A percentile compares a stretch with the other conserved stretches of the same genome.
Conservation (phyloP, 495 filamentous ascomycete species). For the Penicillium pancosmium region DNA sequence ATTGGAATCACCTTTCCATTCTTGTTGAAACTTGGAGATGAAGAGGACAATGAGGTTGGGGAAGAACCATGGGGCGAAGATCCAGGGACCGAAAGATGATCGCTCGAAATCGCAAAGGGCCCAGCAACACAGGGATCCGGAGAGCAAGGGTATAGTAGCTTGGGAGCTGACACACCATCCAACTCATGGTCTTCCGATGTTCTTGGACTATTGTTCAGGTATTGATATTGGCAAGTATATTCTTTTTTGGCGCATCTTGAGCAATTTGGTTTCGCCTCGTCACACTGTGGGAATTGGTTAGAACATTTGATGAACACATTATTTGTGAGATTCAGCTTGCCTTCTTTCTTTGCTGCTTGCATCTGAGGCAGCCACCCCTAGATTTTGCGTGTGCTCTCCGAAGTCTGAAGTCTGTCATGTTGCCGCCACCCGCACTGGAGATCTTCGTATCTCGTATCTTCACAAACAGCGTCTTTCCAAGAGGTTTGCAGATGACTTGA, state of each 20-base stretch:
- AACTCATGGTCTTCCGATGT: background rate
- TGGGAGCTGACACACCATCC: background rate
- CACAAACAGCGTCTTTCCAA: background rate
- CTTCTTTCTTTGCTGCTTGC: conserved; percentile 42
- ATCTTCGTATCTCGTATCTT: background rate
- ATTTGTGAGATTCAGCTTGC: conserved; percentile 13
- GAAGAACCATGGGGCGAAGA: conserved; percentile 7
- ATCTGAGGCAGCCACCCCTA: conserved; percentile 37
- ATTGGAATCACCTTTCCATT: conserved; percentile 3
- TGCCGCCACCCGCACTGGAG: background rate
- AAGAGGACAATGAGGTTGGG: background rate
- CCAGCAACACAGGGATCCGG: background rate
- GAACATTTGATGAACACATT: background rate
- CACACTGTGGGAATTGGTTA: conserved; percentile 24
- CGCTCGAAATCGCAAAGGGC: conserved; percentile 2
- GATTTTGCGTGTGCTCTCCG: conserved; percentile 39
- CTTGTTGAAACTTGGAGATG: conserved; percentile 2
- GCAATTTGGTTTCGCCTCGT: conserved; percentile 29
- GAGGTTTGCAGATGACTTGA: background rate
- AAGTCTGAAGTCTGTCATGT: conserved; percentile 21
- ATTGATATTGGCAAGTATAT: conserved; percentile 26
- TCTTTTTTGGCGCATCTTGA: conserved; percentile 26
- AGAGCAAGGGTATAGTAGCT: background rate
- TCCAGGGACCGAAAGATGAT: conserved; percentile 12
- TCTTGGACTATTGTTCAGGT: background rate